Base-by-base conservation (phyloP, 106 monocot species). In the Narthecium ossifragum region DNA sequence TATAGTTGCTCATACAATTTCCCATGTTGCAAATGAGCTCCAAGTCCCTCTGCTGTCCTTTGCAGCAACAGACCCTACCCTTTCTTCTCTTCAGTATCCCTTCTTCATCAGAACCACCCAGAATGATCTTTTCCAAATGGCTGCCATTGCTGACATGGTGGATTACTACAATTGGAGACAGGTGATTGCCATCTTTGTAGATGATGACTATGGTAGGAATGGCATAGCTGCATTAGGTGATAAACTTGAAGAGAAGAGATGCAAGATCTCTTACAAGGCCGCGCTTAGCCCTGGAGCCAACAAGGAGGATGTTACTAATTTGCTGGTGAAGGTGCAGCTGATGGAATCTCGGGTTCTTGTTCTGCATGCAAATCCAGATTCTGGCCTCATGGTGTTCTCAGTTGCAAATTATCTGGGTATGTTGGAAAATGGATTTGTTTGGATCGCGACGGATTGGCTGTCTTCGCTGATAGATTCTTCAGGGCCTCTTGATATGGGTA, bases 381-480 rank as follows among this genome's bases (percentile, higher is more conserved):
- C 37, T 5, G 87, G 75, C 24, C 14, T 82, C 3, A 8, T 18
- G 3, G 59, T 83, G 34, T 71, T 76, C 27, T 61, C 70, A 15
- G 45, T 71, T 15, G 73, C 80, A 28, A 55, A 63, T 27, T 56
- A 57, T 45, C 80, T 84, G 23, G 69, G 66, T 5, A 90, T 90
- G 84, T 52, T 73, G 51, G 66, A 62, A 11, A 49, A 67, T 55
- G 85, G 89, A 10, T 90, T 78, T 78, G 85, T 81, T 25, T 90
- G 89, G 89, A 90, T 90, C 46, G 81, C 80, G 39, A 85, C 89
- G 20, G 89, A 81, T 75, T 90, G 89, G 89, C 75, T 90, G n/a
- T 57, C 74, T 69, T 60, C 81, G 10, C 12, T 72, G 12, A 54
- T 90, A 41, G 89, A 90, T 66, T 64, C 89, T 30, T 45, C 46